A percentile compares a stretch with the other conserved stretches of the same genome.
Conservation (phyloP, 805 yeast genomes). For the Saturnispora sekii region DNA sequence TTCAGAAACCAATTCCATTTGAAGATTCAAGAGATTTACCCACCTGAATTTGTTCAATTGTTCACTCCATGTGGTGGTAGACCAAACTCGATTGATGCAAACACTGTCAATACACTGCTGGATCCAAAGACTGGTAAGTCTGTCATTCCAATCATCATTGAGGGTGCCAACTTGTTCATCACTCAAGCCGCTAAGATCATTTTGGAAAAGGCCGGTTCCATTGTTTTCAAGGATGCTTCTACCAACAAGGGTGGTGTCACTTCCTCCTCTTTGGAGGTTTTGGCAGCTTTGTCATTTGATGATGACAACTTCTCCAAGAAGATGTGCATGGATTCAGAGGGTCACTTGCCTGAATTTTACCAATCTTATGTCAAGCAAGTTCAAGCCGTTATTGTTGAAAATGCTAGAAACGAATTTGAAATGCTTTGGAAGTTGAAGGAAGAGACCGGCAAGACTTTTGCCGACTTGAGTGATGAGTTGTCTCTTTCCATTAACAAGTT, state of each 20-base stretch:
- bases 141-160: conserved; percentile 80
- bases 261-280: conserved; percentile 88
- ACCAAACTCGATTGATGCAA: conserved; percentile 89
- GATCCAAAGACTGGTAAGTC: conserved; percentile 69
- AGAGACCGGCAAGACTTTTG: conserved; percentile 51
- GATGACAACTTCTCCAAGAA: conserved; percentile 70
- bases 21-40: conserved; percentile 53
- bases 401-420: conserved; percentile 80
- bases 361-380: conserved; percentile 76
- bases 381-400: conserved; percentile 61
- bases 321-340: conserved; percentile 62
- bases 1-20: conserved; percentile 90
- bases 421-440: conserved; percentile 74
- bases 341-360: conserved; percentile 62
- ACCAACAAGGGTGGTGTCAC: conserved; percentile 99
- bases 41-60: conserved; percentile 52
- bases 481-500: conserved; percentile 61
- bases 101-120: conserved; percentile 64
- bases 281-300: conserved; percentile 86
- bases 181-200: conserved; percentile 88
- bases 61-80: conserved; percentile 99
- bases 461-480: conserved; percentile 62
- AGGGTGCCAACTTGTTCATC: conserved; percentile 94
- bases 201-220: conserved; percentile 78
- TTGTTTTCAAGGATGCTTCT: conserved; percentile 90